phyloP scores from a whole-genome alignment of 208 protist species.

The Porcisia hertigi region DNA sequence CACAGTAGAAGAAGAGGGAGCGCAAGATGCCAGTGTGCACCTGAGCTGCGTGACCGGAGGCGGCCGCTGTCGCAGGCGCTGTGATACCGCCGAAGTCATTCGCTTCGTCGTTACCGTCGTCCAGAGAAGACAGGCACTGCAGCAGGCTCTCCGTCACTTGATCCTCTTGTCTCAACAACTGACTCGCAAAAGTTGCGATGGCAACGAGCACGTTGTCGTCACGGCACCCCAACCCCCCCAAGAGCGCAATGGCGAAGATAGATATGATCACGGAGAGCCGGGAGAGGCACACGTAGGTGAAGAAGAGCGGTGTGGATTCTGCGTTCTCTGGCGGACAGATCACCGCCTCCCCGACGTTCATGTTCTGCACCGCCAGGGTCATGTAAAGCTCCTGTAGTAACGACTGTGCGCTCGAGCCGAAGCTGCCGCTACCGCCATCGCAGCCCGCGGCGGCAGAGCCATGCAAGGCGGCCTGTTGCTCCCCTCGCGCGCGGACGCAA shows the following conservation, averaged over 20 bases:
- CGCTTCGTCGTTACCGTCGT: conserved; percentile 15
- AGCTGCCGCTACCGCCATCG: background rate
- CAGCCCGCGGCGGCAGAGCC: background rate
- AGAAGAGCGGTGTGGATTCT: conserved; percentile 39
- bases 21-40: conserved; percentile 79
- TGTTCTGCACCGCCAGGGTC: conserved; percentile 49
- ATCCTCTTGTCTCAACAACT: conserved; percentile 70
- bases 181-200: conserved; percentile 63
- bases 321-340: conserved; percentile 1
- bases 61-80: conserved; percentile 1
- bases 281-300: conserved; percentile 80
- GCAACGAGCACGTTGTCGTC: conserved; percentile 56
- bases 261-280: conserved; percentile 85
- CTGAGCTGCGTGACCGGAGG: conserved; percentile 11
- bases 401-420: conserved; percentile 11
- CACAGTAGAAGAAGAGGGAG: conserved; percentile 86
- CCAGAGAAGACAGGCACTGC: conserved; percentile 56
- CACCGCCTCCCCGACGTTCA: conserved; percentile 20
- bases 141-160: conserved; percentile 66
- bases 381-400: conserved; percentile 41
- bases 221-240: conserved; percentile 41
- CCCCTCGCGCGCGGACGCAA: conserved; percentile 55
- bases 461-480: conserved; percentile 14
- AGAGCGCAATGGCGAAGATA: conserved; percentile 73
- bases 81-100: conserved; percentile 6